phyloP scores from a whole-genome alignment of 1,139 yeast species.

The Waltiozyma sp. region DNA sequence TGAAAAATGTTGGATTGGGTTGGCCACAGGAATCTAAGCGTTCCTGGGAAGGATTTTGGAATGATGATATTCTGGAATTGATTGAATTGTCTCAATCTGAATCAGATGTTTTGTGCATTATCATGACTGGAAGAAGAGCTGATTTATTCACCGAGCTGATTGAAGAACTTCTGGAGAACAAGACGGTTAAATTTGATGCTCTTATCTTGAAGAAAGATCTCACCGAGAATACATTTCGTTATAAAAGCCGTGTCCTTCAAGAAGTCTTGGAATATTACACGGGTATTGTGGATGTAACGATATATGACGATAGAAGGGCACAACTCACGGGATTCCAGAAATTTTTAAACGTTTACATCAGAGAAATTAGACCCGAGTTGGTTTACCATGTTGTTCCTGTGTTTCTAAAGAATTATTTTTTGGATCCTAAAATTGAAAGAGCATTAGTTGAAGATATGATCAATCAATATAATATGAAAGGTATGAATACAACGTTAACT shows the following conservation, averaged over 20 bases:
- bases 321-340: conserved; percentile 26
- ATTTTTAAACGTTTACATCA: conserved; percentile 21
- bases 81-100: conserved; percentile 24
- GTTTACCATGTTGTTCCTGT: conserved; percentile 22
- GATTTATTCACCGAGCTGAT: conserved; percentile 20
- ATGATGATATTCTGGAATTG: conserved; percentile 26
- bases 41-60: conserved; percentile 30
- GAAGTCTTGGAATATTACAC: conserved; percentile 24
- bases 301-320: conserved; percentile 32
- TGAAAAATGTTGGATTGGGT: conserved; percentile 25
- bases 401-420: conserved; percentile 14
- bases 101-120: conserved; percentile 24
- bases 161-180: conserved; percentile 18
- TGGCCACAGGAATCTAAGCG: conserved; percentile 19
- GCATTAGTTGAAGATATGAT: conserved; percentile 20
- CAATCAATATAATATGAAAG: conserved; percentile 20
- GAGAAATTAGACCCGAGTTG: conserved; percentile 17
- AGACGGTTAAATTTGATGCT: conserved; percentile 26
- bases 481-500: conserved; percentile 10
- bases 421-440: conserved; percentile 24
- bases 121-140: conserved; percentile 32
- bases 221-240: conserved; percentile 23
- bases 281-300: conserved; percentile 20
- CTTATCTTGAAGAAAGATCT: conserved; percentile 25
- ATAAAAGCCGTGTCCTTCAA: conserved; percentile 25